phyloP scores from a whole-genome alignment of 164 flowering plant species.

The Tinospora cordifolia region DNA sequence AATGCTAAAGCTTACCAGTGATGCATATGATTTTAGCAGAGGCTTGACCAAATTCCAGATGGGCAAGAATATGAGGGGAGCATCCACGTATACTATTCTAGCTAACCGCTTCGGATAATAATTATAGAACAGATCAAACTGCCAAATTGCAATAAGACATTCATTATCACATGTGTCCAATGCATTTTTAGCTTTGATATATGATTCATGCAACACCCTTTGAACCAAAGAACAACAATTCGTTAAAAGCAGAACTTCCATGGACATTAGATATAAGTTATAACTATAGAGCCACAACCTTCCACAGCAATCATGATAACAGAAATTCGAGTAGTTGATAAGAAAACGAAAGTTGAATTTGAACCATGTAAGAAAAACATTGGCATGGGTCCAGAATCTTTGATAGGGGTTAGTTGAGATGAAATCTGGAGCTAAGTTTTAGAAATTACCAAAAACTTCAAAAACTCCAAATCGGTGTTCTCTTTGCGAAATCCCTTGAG shows the following conservation, averaged over 20 bases:
- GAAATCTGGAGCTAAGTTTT: not conserved
- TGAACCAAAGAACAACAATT: not conserved
- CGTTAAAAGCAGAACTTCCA: no score
- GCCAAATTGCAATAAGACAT: constrained; percentile 24
- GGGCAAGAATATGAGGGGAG: constrained; percentile 75
- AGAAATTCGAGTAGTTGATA: no score
- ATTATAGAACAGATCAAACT: constrained; percentile 80
- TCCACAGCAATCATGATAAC: no score
- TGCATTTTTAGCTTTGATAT: not conserved
- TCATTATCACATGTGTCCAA: not conserved
- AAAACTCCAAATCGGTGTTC: constrained; percentile 69
- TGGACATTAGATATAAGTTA: no score
- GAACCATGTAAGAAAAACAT: no score
- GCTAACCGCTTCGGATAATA: constrained; percentile 78
- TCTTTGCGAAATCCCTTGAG: constrained; percentile 60
- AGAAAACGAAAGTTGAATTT: no score
- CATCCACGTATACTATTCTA: constrained; percentile 78
- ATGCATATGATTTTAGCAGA: constrained; percentile 66
- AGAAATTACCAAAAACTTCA: constrained; percentile 70
- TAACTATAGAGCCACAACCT: no score
- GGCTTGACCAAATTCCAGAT: constrained; percentile 82
- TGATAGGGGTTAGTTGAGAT: not conserved
- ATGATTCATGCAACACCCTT: not conserved
- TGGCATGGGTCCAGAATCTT: no score
- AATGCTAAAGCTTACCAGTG: constrained; percentile 47